phyloP scores from a whole-genome alignment of 2,329 filamentous ascomycete species.

The Leptoxyphium fumago region DNA sequence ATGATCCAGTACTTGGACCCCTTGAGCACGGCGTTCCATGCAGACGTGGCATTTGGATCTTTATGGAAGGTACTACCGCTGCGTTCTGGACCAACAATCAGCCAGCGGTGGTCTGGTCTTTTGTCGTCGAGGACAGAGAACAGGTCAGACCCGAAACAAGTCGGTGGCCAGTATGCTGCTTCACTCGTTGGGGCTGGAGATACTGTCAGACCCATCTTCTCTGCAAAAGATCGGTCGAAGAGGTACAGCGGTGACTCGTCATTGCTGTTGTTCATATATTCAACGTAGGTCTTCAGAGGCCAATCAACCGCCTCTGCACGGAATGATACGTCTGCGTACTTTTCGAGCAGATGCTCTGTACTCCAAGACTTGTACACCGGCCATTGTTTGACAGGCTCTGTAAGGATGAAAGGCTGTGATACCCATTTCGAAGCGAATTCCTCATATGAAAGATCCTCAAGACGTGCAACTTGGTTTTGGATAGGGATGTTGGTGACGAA shows the following conservation, averaged over 20 bases:
- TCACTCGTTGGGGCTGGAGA: conserved; percentile 21
- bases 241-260: conserved; percentile 89
- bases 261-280: conserved; percentile 63
- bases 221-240: conserved; percentile 74
- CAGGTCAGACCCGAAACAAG: conserved; percentile 73
- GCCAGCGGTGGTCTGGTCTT: conserved; percentile 78
- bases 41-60: conserved; percentile 54
- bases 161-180: conserved; percentile 61
- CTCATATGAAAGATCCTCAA: conserved; percentile 52
- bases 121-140: conserved; percentile 66
- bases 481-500: conserved; percentile 59
- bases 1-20: conserved; percentile 98
- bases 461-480: conserved; percentile 56
- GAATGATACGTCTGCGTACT: conserved; percentile 55
- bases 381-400: conserved; percentile 67
- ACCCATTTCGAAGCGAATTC: conserved; percentile 68
- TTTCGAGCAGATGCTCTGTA: conserved; percentile 47
- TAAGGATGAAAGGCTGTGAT: conserved; percentile 72
- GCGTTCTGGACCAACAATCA: conserved; percentile 75
- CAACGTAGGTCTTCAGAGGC: conserved; percentile 64
- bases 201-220: conserved; percentile 66
- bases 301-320: conserved; percentile 90
- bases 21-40: conserved; percentile 86
- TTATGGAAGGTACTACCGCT: conserved; percentile 95
- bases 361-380: conserved; percentile 63